These are phyloP conservation scores for Blepharisma undulans DNA, from an alignment of 169 alveolate species.

Conservation along the genomic window DNA sequence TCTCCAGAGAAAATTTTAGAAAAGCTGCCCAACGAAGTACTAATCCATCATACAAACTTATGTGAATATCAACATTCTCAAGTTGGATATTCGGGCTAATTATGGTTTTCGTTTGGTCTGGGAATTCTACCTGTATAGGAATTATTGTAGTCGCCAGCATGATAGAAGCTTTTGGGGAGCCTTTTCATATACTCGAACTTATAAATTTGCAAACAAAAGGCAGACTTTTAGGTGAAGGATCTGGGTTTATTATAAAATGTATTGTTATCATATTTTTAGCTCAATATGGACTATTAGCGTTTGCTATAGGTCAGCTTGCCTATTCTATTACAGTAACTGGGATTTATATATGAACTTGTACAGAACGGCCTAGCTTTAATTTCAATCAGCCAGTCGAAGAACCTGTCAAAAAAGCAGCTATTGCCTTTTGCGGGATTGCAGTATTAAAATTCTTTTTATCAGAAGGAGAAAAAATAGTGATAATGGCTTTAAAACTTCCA, in stretches of 20 bases:
- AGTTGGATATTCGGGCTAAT: background rate
- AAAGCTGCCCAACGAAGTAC: background rate
- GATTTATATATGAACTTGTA: background rate
- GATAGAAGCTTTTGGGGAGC: conserved; percentile 14
- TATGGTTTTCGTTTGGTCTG: background rate
- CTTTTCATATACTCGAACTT: background rate
- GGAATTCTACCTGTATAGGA: background rate
- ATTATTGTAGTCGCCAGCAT: background rate
- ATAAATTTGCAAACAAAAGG: background rate
- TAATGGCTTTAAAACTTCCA: background rate
- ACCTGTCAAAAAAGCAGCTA: background rate
- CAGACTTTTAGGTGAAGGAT: background rate
- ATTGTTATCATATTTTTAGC: background rate
- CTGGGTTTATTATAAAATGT: background rate
- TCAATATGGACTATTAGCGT: background rate
- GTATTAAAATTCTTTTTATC: background rate
- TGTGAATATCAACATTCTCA: background rate
- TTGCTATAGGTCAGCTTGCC: conserved; percentile 13
- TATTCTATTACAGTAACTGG: background rate
- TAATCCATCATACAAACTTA: background rate
- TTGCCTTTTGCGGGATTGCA: background rate
- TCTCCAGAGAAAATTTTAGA: conserved; percentile 22
- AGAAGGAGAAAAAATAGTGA: conserved; percentile 8
- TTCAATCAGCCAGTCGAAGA: conserved; percentile 3
- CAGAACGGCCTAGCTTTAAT: background rate